A percentile compares a stretch with the other conserved stretches of the same genome.
Evolutionary conservation across 2,329 filamentous ascomycete genomes (phyloP).

Genomic region (Ascocoryne sarcoides): DNA sequence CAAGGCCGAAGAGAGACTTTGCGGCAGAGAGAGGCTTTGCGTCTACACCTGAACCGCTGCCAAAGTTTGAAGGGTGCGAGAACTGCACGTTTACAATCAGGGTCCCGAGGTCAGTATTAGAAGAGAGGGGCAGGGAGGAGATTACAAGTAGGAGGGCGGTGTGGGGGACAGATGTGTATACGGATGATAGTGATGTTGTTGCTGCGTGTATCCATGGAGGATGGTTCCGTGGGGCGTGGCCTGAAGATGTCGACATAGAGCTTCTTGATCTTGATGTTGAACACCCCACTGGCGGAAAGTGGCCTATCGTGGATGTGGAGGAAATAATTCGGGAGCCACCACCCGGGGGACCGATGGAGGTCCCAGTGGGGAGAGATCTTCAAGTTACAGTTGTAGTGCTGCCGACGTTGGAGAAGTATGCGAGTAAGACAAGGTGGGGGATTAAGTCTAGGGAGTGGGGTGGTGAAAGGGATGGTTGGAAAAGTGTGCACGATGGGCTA

Average conservation of each 20-base stretch:
- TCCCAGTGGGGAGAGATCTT: slow-evolving; percentile 64
- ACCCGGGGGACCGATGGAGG: slow-evolving; percentile 49
- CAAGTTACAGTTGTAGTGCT: slow-evolving; percentile 83
- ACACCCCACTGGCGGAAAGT: slow-evolving; percentile 14
- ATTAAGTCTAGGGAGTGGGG: slow-evolving; percentile 76
- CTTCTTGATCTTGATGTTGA: slow-evolving; percentile 51
- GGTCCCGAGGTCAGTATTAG: slow-evolving; percentile 71
- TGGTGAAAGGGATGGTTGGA: slow-evolving; percentile 36
- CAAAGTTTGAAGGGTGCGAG: slow-evolving; percentile 59
- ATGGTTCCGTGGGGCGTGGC: slow-evolving; percentile 85
- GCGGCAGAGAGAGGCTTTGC: slow-evolving; percentile 32
- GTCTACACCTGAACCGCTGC: slow-evolving; percentile 39
- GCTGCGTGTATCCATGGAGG: slow-evolving; percentile 89
- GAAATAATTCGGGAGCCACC: slow-evolving; percentile 42
- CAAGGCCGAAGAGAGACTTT: slow-evolving; percentile 31
- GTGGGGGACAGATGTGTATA: slow-evolving; percentile 93
- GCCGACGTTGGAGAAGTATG: slow-evolving; percentile 69
- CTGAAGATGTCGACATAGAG: slow-evolving; percentile 62
- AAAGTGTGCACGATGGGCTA: slow-evolving; percentile 41
- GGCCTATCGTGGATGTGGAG: slow-evolving; percentile 25
- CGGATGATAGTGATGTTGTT: slow-evolving; percentile 88
- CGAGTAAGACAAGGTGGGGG: slow-evolving; percentile 66
- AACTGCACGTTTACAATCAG: slow-evolving; percentile 90
- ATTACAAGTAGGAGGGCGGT: slow-evolving; percentile 73
- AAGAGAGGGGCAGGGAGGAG: slow-evolving; percentile 62